phyloP scores from a whole-genome alignment of 331 rosid genomes.

The Quercus phellos region DNA sequence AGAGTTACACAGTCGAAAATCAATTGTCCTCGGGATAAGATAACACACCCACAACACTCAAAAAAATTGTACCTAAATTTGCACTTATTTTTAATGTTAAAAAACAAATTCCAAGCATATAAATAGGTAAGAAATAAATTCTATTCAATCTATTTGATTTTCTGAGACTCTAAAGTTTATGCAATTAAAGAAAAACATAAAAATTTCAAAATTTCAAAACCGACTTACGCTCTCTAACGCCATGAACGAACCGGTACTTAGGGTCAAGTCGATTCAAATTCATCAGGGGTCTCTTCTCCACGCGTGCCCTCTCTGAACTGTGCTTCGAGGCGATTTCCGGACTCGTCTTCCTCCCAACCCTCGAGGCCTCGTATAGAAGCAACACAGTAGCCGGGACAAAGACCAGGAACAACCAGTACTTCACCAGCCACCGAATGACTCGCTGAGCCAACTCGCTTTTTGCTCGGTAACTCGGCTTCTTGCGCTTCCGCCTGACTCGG shows the following conservation, averaged over 20 bases:
- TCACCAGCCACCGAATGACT: slow-evolving; percentile 38
- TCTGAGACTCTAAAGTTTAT: not conserved
- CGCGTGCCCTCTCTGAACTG: not conserved
- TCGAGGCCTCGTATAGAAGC: slow-evolving; percentile 54
- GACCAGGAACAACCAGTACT: slow-evolving; percentile 64
- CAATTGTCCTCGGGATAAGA: too few species aligned
- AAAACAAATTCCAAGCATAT: not conserved
- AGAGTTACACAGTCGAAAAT: not conserved
- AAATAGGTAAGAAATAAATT: not conserved
- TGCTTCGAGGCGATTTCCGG: slow-evolving; percentile 9
- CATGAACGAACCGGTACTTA: slow-evolving; percentile 57
- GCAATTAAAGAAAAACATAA: not conserved
- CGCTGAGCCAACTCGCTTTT: slow-evolving; percentile 35
- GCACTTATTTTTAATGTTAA: too few species aligned
- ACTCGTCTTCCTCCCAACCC: slow-evolving; percentile 41
- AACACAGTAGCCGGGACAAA: slow-evolving; percentile 47
- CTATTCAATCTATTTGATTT: not conserved
- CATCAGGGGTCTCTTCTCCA: slow-evolving; percentile 33
- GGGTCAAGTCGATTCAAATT: slow-evolving; percentile 83
- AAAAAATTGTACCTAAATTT: too few species aligned
- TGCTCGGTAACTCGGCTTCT: slow-evolving; percentile 43
- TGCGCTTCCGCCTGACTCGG: slow-evolving; percentile 72
- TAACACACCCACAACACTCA: too few species aligned
- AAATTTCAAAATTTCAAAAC: not conserved
- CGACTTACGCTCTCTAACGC: slow-evolving; percentile 76